Conservation (phyloP, 192 early-diverging fungal genomes). For the Coemansia sp. region DNA sequence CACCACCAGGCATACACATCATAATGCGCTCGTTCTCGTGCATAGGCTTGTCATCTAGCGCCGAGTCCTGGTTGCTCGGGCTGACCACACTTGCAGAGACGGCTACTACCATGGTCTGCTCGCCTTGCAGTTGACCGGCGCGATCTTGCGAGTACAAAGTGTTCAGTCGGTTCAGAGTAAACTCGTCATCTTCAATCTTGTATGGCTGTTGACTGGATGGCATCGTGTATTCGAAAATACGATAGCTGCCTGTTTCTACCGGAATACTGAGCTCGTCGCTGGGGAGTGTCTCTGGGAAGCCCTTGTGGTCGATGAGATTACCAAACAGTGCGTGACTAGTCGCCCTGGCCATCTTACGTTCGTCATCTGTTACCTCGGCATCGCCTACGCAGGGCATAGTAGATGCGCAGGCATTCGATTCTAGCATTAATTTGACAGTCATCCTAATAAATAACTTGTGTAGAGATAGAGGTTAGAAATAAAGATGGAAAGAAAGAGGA, state of each 20-base stretch:
- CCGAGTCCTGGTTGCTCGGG: not conserved
- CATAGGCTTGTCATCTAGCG: slow-evolving; percentile 2
- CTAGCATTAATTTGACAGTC: not conserved
- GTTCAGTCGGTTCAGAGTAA: slow-evolving; percentile 4
- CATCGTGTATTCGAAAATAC: slow-evolving; percentile 13
- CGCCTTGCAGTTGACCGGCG: not conserved
- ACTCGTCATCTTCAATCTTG: not conserved
- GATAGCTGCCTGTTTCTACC: slow-evolving; percentile 4
- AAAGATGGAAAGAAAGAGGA: not conserved
- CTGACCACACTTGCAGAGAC: not conserved
- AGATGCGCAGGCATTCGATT: not conserved
- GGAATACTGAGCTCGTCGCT: slow-evolving; percentile 10
- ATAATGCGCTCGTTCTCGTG: slow-evolving; percentile 17
- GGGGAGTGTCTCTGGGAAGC: not conserved
- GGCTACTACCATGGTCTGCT: slow-evolving; percentile 26
- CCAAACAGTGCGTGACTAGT: not conserved
- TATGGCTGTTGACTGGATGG: slow-evolving; percentile 21
- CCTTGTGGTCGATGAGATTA: not conserved
- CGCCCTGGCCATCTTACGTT: not conserved
- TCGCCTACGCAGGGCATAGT: slow-evolving; percentile 24
- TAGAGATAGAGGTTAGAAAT: not conserved
- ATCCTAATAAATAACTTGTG: not conserved
- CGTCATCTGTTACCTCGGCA: slow-evolving; percentile 16
- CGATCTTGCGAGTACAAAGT: slow-evolving; percentile 17
- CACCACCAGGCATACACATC: slow-evolving; percentile 27